Evolutionary conservation across 108 stramenopile genomes (phyloP).

Genomic region (Cyclotella choctawhatcheeana): DNA sequence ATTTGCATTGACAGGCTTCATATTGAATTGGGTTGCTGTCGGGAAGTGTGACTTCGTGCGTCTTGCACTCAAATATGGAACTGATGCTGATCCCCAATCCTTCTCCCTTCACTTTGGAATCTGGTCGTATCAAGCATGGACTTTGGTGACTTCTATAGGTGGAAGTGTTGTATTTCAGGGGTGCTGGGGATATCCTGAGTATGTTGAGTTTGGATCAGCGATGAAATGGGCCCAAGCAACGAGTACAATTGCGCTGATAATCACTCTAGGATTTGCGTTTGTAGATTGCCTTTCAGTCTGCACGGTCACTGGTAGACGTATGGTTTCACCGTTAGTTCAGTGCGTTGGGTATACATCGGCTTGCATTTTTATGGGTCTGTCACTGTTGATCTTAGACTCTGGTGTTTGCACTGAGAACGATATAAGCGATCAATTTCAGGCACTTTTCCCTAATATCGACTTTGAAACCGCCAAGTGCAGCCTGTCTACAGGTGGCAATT

Average conservation of each 20-base stretch:
- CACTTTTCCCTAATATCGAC: not conserved
- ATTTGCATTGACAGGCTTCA: not conserved
- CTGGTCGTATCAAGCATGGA: constrained; percentile 37
- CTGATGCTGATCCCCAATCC: not conserved
- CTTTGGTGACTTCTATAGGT: constrained; percentile 6
- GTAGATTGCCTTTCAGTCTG: constrained; percentile 29
- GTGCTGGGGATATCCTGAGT: constrained; percentile 33
- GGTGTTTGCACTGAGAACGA: constrained; percentile 47
- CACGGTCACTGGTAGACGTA: not conserved
- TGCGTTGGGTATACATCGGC: constrained; percentile 25
- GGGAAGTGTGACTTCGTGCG: not conserved
- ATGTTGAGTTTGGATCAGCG: constrained; percentile 27
- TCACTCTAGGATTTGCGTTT: constrained; percentile 38
- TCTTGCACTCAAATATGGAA: not conserved
- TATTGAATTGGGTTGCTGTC: constrained; percentile 6
- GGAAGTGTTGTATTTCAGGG: constrained; percentile 25
- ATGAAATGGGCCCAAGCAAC: constrained; percentile 46
- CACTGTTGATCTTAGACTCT: constrained; percentile 44
- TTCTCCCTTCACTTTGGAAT: constrained; percentile 37
- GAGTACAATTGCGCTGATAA: constrained; percentile 37
- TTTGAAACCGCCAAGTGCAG: not conserved
- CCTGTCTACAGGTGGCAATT: constrained; percentile 41
- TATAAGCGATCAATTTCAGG: not conserved
- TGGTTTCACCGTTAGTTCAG: not conserved
- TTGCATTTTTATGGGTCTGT: constrained; percentile 47